Base-by-base conservation (phyloP, 2,329 filamentous ascomycete genomes). In the Arthrocladium fulminans region DNA sequence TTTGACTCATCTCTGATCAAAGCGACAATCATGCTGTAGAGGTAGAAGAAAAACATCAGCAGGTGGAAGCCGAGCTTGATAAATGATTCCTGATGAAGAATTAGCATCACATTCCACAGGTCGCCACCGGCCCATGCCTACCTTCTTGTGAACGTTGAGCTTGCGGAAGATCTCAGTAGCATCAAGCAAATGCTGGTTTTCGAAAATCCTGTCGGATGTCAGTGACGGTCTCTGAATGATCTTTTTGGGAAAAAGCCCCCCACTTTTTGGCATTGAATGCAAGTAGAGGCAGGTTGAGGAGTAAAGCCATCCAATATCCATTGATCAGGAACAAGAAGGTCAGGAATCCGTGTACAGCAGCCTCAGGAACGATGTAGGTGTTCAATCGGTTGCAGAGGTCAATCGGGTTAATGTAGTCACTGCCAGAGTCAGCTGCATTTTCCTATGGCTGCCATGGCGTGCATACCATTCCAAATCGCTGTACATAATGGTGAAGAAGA, bases 401-500 rank as follows among this genome's bases (percentile, higher is more conserved):
- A 75, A 98, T 98, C 39, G 92, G 92, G 76, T 98, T 98, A 75
- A 98, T 98, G 73, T 98, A 98, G 74, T 98, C 92, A 74, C 88
- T 95, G 65, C 51, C 27, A 9, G 45, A 22, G 32, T 47, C 35
- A 47, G 45, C 30, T 22, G 10, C 15, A n/a, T n/a, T 3, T 9
- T 39, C 17, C 10, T 8, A 3, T 29, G 13, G 15, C 45, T 8
- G 5, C 15, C 10, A 30, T 20, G 10, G 10, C 20, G n/a, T 29
- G 76, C 86, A 64, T 75, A 94, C 89, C 92, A 98, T 84, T 98
- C 92, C 63, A 98, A 73, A 78, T 98, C 92, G 71, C 88, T 95
- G 75, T 97, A 98, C 94, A 98, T 98, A 67, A 98, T 98, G 51
- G 92, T 98, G 76, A 98, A 98, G 80, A 98, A 98, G 62, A 98